Percentiles rank a stretch among this genome's conserved stretches.
Conservation (phyloP, 352 stramenopile species). For the Pythium chondricola region DNA sequence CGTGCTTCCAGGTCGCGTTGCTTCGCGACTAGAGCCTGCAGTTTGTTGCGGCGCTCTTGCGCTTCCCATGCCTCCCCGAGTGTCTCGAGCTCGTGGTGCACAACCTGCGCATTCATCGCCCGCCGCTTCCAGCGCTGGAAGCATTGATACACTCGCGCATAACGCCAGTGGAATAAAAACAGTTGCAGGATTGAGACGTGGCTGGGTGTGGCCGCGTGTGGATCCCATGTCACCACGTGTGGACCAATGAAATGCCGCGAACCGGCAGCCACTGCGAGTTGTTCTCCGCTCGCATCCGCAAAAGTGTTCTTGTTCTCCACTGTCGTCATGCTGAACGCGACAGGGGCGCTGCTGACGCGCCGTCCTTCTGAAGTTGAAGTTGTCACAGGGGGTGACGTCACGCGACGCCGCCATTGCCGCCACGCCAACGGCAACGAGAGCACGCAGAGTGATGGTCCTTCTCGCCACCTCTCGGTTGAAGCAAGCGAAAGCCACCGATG, state of each 20-base stretch:
- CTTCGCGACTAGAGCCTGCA: background rate
- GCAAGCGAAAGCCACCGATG: too few relatives aligned
- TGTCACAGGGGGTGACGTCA: background rate
- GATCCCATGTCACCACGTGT: background rate
- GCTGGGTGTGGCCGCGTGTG: background rate
- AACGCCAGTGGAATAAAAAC: slow-evolving; percentile 18
- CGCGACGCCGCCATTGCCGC: background rate
- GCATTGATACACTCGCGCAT: slow-evolving; percentile 16
- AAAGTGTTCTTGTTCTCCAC: background rate
- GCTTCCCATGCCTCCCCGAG: slow-evolving; percentile 11
- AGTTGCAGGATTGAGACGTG: slow-evolving; percentile 17
- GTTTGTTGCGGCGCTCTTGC: background rate
- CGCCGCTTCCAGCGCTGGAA: slow-evolving; percentile 19
- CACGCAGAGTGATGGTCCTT: background rate
- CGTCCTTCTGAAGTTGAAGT: slow-evolving; percentile 10
- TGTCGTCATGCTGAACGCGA: background rate
- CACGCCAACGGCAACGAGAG: background rate
- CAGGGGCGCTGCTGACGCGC: background rate
- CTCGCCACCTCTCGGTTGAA: too few relatives aligned
- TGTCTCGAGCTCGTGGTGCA: slow-evolving; percentile 14
- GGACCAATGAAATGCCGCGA: slow-evolving; percentile 4
- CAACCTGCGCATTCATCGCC: slow-evolving; percentile 10
- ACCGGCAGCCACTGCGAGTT: background rate
- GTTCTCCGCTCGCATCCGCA: background rate
- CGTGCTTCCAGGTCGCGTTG: slow-evolving; percentile 7